Conservation (phyloP, 371 early-diverging fungal species). For the Syncephalastrum racemosum region DNA sequence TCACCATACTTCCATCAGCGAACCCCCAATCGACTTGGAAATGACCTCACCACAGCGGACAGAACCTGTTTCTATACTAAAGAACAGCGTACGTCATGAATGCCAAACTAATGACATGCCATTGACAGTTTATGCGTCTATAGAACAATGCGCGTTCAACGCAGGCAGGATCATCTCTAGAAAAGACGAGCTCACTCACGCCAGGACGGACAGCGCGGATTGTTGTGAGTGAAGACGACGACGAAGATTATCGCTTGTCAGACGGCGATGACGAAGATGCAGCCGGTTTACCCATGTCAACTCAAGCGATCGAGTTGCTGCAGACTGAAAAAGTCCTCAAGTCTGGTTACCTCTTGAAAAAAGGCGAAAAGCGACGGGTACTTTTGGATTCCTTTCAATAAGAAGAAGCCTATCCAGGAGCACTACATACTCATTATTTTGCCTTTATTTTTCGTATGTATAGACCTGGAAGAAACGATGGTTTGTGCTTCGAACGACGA, state of each 20-base stretch:
- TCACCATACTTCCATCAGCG: too few relatives aligned
- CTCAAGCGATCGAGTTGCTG: conserved; percentile 52
- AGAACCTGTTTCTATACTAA: conserved; percentile 25
- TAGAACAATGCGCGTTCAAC: neutral
- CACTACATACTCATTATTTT: neutral
- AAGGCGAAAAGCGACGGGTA: conserved; percentile 78
- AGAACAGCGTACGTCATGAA: conserved; percentile 11
- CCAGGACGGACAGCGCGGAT: conserved; percentile 25
- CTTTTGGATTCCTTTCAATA: conserved; percentile 2
- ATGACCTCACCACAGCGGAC: conserved; percentile 11
- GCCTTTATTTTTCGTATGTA: conserved; percentile 8
- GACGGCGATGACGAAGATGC: conserved; percentile 59
- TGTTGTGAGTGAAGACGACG: conserved; percentile 42
- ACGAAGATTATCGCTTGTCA: conserved; percentile 21
- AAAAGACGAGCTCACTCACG: conserved; percentile 12
- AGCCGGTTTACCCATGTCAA: conserved; percentile 42
- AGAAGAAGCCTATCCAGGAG: neutral
- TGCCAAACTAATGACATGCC: neutral
- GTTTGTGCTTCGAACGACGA: conserved; percentile 81
- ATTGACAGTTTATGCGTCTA: conserved; percentile 1
- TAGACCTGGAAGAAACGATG: conserved; percentile 88
- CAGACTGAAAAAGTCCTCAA: conserved; percentile 67
- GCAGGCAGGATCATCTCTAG: conserved; percentile 9
- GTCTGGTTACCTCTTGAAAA: conserved; percentile 73
- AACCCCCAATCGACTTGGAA: too few relatives aligned